Percentiles rank a stretch among this genome's conserved stretches.
phyloP scores from a whole-genome alignment of 805 yeast species.

The Sungouiella thailandica region DNA sequence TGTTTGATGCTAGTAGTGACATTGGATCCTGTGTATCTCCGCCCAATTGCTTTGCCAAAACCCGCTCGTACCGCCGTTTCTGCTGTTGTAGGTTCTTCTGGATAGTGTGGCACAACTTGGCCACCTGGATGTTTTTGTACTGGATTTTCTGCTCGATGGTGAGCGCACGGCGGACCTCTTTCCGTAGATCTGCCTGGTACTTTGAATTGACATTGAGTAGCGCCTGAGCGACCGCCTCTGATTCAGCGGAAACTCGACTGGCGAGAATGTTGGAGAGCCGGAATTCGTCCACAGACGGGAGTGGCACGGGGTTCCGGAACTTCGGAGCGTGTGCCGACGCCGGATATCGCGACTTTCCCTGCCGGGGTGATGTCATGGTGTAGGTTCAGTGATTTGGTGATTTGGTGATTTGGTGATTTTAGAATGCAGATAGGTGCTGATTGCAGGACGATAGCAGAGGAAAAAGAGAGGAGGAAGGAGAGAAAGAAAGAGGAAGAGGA shows the following conservation, averaged over 20 bases:
- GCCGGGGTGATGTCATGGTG: background rate
- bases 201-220: conserved; percentile 23
- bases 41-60: background rate
- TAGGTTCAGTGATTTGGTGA: no score
- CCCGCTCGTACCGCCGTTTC: conserved; percentile 1
- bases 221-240: conserved; percentile 25
- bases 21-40: background rate
- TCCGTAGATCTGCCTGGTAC: conserved; percentile 33
- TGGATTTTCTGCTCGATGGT: conserved; percentile 38
- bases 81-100: conserved; percentile 9
- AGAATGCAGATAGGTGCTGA: no score
- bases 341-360: background rate
- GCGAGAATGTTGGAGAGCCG: conserved; percentile 26
- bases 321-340: conserved; percentile 1
- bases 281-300: conserved; percentile 24
- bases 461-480: no score
- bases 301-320: conserved; percentile 10
- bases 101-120: conserved; percentile 22
- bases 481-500: no score
- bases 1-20: background rate
- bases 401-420: no score
- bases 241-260: conserved; percentile 20
- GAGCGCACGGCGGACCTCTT: conserved; percentile 29
- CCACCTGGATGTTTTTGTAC: conserved; percentile 32
- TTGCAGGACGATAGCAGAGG: no score